Evolutionary conservation across 495 filamentous ascomycete species (phyloP), one percentile per base, ranked within the genome.

Genomic region (Penicillium roqueforti): DNA sequence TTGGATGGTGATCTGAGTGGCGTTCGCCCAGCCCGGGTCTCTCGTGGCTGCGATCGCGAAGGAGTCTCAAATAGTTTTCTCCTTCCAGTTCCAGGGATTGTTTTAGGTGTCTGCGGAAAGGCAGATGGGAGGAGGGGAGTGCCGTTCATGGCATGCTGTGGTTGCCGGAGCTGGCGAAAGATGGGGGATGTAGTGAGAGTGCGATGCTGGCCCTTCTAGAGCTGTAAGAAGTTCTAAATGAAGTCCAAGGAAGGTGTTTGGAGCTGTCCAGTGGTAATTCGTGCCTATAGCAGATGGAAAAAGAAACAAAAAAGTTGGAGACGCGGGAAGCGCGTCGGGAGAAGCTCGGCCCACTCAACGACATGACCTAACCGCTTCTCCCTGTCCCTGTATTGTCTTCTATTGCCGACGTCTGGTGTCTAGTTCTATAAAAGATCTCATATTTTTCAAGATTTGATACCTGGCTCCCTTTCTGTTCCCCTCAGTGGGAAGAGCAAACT

Each of bases 71-170:
- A 67, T 9, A 65, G 60, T 22, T 62, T 65, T 37, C 56, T 59
- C 47, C 65, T 62, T 54, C 19, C 47, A 23, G 47, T 28, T 25
- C 63, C 61, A 48, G 70, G 69, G 28, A 60, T 57, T 32, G 77
- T 78, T 55, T 75, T 71, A 22, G 86, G 86, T 50, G 83, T 87
- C 47, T 81, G 74, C 55, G 86, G 85, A 60, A 82, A 88, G 52
- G 85, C 84, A 73, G 85, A 88, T 62, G 83, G 77, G 67, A 88
- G 79, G 68, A 81, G 81, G 65, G 86, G 86, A 76, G 86, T 89
- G 64, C 77, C 79, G 76, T 80, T 85, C 86, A 88, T 89, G 72
- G 81, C 81, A 85, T 81, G 69, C 69, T 78, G 72, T 69, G 66
- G 64, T 68, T 56, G 57, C 61, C 45, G 57, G 61, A 41, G 40